Conservation (phyloP, 495 filamentous ascomycete genomes). For the Bombardia bombarda region DNA sequence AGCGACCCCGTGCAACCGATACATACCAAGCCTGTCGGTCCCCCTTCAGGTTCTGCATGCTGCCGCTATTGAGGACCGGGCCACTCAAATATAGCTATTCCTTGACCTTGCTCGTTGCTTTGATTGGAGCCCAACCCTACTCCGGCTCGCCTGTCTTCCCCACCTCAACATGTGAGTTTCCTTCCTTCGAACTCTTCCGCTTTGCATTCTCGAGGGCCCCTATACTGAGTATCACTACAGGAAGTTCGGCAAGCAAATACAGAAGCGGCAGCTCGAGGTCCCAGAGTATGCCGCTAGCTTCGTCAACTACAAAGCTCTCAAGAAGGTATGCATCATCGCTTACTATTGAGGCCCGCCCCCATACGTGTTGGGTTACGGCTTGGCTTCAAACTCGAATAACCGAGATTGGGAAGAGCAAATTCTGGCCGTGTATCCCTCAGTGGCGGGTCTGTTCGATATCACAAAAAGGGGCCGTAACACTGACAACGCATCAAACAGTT, state of each 20-base stretch:
- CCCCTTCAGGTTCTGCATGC: conserved; percentile 6
- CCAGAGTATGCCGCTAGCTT: conserved; percentile 99
- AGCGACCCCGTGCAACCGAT: neutral
- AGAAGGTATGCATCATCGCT: conserved; percentile 88
- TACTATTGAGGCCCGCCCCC: too few relatives aligned
- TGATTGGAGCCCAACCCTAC: conserved; percentile 9
- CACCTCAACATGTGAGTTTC: conserved; percentile 12
- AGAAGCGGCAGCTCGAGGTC: conserved; percentile 96
- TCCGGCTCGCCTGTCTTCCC: conserved; percentile 2
- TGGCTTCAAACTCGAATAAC: too few relatives aligned
- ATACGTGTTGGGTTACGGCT: too few relatives aligned
- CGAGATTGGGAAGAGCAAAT: too few relatives aligned
- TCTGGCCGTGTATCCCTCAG: too few relatives aligned
- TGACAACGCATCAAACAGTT: conserved; percentile 50
- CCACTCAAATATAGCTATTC: neutral
- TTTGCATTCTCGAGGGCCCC: neutral
- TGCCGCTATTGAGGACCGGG: conserved; percentile 2
- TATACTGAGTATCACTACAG: conserved; percentile 35
- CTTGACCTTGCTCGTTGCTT: neutral
- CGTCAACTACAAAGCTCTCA: conserved; percentile 97
- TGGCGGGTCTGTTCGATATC: too few relatives aligned
- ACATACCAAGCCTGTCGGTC: neutral
- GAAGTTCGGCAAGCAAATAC: conserved; percentile 99
- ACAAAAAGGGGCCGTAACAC: neutral
- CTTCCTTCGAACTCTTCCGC: neutral